Percentiles rank a stretch among this genome's conserved stretches.
Conservation (phyloP, 805 yeast species). For the Myxozyma geophila region DNA sequence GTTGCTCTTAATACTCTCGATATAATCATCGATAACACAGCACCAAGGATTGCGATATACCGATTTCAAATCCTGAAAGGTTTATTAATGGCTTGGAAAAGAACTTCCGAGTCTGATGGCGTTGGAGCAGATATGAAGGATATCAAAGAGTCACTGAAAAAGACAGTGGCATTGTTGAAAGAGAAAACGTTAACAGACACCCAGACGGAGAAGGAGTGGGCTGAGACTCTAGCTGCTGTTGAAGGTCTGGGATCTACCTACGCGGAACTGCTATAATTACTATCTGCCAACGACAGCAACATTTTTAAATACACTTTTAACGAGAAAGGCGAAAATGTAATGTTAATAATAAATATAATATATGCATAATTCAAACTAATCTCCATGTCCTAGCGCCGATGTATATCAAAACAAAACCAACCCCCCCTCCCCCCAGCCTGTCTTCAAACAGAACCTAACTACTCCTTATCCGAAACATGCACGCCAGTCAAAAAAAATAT, state of each 20-base stretch:
- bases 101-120: constrained; percentile 8
- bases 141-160: neutral
- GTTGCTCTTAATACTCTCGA: constrained; percentile 17
- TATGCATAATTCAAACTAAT: neutral
- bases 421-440: neutral
- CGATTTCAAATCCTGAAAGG: constrained; percentile 25
- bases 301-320: neutral
- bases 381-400: neutral
- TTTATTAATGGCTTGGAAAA: constrained; percentile 28
- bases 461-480: constrained; percentile 10
- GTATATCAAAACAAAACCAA: neutral
- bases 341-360: neutral
- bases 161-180: constrained; percentile 1
- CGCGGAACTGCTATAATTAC: neutral
- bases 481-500: constrained; percentile 4
- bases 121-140: neutral
- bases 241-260: neutral
- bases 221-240: constrained; percentile 1
- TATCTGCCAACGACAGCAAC: neutral
- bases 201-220: neutral
- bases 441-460: neutral
- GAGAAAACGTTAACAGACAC: neutral
- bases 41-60: constrained; percentile 16
- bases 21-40: constrained; percentile 5
- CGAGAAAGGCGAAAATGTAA: neutral